Conservation (phyloP, 2,329 filamentous ascomycete species). For the Aspergillus hiratsukae region DNA sequence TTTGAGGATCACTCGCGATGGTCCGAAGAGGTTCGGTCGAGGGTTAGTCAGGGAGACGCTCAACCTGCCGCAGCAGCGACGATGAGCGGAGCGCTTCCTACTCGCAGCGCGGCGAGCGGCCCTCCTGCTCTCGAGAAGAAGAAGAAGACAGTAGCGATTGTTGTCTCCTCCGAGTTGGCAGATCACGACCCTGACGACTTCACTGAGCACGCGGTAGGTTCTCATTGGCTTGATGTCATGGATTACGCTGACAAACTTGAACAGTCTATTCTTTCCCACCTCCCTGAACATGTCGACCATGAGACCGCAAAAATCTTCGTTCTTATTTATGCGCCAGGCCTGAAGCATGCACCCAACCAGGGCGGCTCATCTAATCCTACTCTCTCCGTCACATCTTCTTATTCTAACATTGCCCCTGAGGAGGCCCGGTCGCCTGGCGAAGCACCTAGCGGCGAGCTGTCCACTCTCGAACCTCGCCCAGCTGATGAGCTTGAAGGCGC, state of each 20-base stretch:
- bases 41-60: slow-evolving; percentile 37
- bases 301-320: slow-evolving; percentile 74
- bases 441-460: slow-evolving; percentile 52
- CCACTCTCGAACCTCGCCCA: slow-evolving; percentile 42
- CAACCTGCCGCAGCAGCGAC: slow-evolving; percentile 20
- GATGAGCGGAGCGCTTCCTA: slow-evolving; percentile 29
- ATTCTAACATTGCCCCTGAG: slow-evolving; percentile 75
- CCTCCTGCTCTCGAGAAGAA: slow-evolving; percentile 39
- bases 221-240: background rate
- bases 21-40: slow-evolving; percentile 81
- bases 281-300: slow-evolving; percentile 72
- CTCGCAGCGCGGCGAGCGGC: slow-evolving; percentile 30
- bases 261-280: slow-evolving; percentile 81
- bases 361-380: slow-evolving; percentile 49
- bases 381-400: slow-evolving; percentile 71
- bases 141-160: slow-evolving; percentile 78
- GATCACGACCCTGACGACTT: slow-evolving; percentile 55
- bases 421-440: slow-evolving; percentile 49
- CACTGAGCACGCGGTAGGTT: slow-evolving; percentile 73
- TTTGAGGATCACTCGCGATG: slow-evolving; percentile 85
- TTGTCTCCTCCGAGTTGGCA: slow-evolving; percentile 73
- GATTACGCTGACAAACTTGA: slow-evolving; percentile 5
- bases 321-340: slow-evolving; percentile 78
- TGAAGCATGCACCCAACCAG: slow-evolving; percentile 57
- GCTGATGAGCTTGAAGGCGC: slow-evolving; percentile 44